These are phyloP conservation scores for Collybia sp. DNA, from an alignment of 768 basidiomycete genomes.

Conservation along the genomic window DNA sequence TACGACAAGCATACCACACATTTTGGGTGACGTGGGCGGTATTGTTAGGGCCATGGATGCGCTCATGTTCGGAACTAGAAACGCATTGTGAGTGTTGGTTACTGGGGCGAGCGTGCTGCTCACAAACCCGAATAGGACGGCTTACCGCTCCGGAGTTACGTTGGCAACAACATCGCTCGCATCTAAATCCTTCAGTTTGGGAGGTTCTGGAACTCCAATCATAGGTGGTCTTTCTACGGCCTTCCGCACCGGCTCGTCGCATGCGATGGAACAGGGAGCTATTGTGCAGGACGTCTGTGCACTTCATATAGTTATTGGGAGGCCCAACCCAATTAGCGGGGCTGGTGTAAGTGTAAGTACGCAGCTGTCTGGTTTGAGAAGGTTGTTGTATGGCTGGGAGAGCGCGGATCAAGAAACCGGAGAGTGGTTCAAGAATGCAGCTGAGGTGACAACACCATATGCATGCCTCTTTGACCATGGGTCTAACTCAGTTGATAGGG, in stretches of 20 bases:
- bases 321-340: constrained; percentile 28
- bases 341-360: constrained; percentile 53
- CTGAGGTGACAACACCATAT: constrained; percentile 34
- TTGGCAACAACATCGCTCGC: constrained; percentile 47
- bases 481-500: constrained; percentile 27
- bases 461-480: not conserved
- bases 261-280: constrained; percentile 56
- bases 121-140: constrained; percentile 34
- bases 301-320: constrained; percentile 55
- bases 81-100: constrained; percentile 55
- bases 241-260: constrained; percentile 52
- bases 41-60: constrained; percentile 66
- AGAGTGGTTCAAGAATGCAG: constrained; percentile 51
- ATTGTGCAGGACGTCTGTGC: constrained; percentile 58
- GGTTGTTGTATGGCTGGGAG: constrained; percentile 56
- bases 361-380: constrained; percentile 58
- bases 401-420: constrained; percentile 41
- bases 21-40: constrained; percentile 48
- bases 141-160: constrained; percentile 66
- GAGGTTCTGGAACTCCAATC: constrained; percentile 32
- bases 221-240: constrained; percentile 60
- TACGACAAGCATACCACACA: constrained; percentile 29
- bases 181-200: constrained; percentile 31
- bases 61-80: constrained; percentile 64
- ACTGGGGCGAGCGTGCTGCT: no score